Evolutionary conservation across 805 yeast species (phyloP).

Genomic region (Pichia exigua): DNA sequence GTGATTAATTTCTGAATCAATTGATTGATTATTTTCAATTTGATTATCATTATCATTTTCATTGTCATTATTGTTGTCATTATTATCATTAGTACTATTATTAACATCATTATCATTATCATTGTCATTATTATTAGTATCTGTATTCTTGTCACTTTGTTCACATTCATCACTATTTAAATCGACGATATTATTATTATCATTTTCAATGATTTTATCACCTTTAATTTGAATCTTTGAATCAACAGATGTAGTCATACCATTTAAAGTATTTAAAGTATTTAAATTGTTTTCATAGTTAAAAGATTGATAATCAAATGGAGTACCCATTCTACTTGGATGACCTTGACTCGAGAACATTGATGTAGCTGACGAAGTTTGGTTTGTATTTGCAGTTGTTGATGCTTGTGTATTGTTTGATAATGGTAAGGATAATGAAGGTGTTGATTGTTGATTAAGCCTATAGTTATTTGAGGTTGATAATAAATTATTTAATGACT

Average conservation of each 20-base stretch:
- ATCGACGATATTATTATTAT: neutral
- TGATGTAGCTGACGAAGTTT: neutral
- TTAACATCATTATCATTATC: neutral
- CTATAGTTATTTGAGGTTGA: neutral
- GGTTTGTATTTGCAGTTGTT: neutral
- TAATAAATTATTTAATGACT: neutral
- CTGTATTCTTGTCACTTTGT: too few relatives aligned
- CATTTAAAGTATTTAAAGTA: neutral
- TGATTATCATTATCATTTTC: neutral
- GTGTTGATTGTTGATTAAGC: neutral
- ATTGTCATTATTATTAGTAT: neutral
- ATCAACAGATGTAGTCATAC: neutral
- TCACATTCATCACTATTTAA: too few relatives aligned
- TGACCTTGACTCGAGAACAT: constrained; percentile 3
- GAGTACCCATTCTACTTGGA: constrained; percentile 5
- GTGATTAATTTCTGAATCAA: neutral
- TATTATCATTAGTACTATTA: neutral
- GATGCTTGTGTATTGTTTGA: neutral
- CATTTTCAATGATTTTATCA: neutral
- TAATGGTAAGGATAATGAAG: neutral
- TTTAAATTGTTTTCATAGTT: neutral
- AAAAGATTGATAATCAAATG: constrained; percentile 1
- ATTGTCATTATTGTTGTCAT: neutral
- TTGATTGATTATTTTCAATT: neutral
- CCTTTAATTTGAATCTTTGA: constrained; percentile 8